Conservation (phyloP, 768 basidiomycete species). For the Agrocybe pediades region DNA sequence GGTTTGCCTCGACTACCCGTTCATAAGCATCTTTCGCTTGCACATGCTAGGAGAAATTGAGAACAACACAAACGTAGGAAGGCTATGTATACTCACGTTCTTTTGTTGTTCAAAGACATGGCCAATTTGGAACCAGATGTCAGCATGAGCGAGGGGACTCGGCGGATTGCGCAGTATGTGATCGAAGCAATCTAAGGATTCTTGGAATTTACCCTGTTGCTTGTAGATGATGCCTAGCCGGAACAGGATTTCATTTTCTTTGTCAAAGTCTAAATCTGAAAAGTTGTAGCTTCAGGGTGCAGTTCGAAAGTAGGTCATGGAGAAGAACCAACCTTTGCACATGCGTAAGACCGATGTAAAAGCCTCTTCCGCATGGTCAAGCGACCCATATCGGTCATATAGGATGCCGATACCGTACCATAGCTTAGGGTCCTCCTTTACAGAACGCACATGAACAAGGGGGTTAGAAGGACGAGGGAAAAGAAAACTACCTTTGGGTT, state of each 20-base stretch:
- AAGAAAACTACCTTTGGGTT: conserved; percentile 77
- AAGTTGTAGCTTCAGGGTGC: conserved; percentile 25
- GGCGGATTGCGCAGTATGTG: conserved; percentile 96
- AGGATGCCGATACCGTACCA: conserved; percentile 99
- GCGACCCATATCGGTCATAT: conserved; percentile 96
- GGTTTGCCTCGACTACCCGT: conserved; percentile 90
- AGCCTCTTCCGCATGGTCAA: conserved; percentile 99
- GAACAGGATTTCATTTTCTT: conserved; percentile 98
- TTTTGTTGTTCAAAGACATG: conserved; percentile 98
- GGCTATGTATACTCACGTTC: conserved; percentile 62
- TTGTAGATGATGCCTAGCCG: conserved; percentile 99
- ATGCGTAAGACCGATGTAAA: conserved; percentile 95
- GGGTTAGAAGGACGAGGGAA: conserved; percentile 11
- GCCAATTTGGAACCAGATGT: conserved; percentile 99
- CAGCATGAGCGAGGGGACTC: conserved; percentile 91
- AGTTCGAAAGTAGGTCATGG: conserved; percentile 4
- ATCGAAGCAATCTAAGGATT: conserved; percentile 90
- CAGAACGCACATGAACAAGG: conserved; percentile 11
- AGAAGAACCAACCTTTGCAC: conserved; percentile 80
- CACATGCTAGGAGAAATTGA: conserved; percentile 58
- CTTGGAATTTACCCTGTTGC: conserved; percentile 92
- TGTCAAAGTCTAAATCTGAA: conserved; percentile 85
- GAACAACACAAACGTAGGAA: conserved; percentile 2
- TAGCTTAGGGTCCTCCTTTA: conserved; percentile 90
- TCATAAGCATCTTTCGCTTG: conserved; percentile 96